Evolutionary conservation across 2,329 filamentous ascomycete species (phyloP).

Genomic region (Waltergamsia citrina): DNA sequence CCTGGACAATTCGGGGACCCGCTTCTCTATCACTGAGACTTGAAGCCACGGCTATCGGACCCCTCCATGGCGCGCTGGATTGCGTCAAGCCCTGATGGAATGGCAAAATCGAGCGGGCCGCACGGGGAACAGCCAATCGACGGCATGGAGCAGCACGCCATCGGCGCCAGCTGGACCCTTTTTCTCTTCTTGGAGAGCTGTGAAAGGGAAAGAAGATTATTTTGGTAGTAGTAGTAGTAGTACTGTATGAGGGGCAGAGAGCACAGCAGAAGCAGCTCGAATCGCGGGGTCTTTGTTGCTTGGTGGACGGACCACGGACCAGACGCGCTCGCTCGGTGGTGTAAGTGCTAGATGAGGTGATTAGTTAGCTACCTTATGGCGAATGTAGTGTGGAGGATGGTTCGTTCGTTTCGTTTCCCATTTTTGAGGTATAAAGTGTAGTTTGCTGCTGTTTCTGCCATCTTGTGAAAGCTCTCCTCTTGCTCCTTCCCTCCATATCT

Average conservation of each 20-base stretch:
- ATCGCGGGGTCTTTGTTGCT: conserved; percentile 3
- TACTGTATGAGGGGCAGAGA: not conserved
- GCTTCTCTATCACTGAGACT: not conserved
- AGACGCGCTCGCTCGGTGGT: not conserved
- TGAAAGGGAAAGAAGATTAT: too few species aligned
- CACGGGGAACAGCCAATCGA: conserved; percentile 1
- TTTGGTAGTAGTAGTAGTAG: not conserved
- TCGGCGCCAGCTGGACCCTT: conserved; percentile 1
- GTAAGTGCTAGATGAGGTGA: not conserved
- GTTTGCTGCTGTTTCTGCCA: too few species aligned
- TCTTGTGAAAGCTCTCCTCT: conserved; percentile 1
- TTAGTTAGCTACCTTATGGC: too few species aligned
- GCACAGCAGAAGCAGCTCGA: conserved; percentile 2
- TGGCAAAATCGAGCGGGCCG: conserved; percentile 2
- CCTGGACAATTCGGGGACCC: not conserved
- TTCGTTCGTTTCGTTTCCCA: not conserved
- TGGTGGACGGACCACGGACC: not conserved
- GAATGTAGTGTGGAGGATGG: too few species aligned
- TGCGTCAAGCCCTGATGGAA: conserved; percentile 4
- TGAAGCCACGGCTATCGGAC: conserved; percentile 5
- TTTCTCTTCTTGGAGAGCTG: too few species aligned
- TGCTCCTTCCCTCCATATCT: conserved; percentile 1
- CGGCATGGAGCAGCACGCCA: conserved; percentile 5
- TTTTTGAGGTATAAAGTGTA: conserved; percentile 1
- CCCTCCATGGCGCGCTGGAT: conserved; percentile 1